phyloP scores from a whole-genome alignment of 2,329 filamentous ascomycete genomes.

The Fusarium sp. region DNA sequence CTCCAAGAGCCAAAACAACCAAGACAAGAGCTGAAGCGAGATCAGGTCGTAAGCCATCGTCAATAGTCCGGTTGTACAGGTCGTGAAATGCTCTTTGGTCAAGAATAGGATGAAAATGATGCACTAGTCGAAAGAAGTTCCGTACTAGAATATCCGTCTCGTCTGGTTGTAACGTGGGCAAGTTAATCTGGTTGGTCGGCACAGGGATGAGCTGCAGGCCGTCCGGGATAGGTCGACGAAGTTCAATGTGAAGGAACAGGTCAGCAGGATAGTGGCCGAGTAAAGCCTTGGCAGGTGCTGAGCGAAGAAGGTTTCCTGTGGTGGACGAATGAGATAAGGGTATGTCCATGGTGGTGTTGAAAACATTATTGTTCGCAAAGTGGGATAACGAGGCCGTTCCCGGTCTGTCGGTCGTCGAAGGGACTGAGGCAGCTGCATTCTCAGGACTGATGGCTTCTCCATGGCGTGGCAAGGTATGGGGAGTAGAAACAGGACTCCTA shows the following conservation, averaged over 20 bases:
- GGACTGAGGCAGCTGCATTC: slow-evolving; percentile 17
- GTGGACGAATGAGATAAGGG: slow-evolving; percentile 35
- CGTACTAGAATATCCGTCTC: slow-evolving; percentile 22
- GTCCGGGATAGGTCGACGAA: slow-evolving; percentile 22
- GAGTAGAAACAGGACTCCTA: slow-evolving; percentile 12
- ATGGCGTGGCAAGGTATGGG: slow-evolving; percentile 13
- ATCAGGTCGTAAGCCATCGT: slow-evolving; percentile 9
- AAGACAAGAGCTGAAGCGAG: slow-evolving; percentile 25
- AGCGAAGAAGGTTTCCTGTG: slow-evolving; percentile 23
- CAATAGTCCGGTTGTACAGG: slow-evolving; percentile 9
- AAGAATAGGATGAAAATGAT: slow-evolving; percentile 32
- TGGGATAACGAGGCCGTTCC: slow-evolving; percentile 21
- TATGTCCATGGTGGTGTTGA: slow-evolving; percentile 40
- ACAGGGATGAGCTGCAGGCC: slow-evolving; percentile 16
- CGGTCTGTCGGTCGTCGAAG: slow-evolving; percentile 16
- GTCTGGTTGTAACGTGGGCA: slow-evolving; percentile 5
- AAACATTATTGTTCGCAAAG: slow-evolving; percentile 36
- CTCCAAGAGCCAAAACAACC: slow-evolving; percentile 24
- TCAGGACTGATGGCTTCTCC: slow-evolving; percentile 22
- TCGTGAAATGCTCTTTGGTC: slow-evolving; percentile 23
- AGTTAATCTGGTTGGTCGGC: slow-evolving; percentile 20
- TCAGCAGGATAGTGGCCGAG: slow-evolving; percentile 32
- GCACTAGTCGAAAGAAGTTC: slow-evolving; percentile 33
- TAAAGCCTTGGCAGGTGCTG: slow-evolving; percentile 24
- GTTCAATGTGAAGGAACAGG: slow-evolving; percentile 32